Evolutionary conservation across 2,329 filamentous ascomycete genomes (phyloP).

Genomic region (Coniella vitis): DNA sequence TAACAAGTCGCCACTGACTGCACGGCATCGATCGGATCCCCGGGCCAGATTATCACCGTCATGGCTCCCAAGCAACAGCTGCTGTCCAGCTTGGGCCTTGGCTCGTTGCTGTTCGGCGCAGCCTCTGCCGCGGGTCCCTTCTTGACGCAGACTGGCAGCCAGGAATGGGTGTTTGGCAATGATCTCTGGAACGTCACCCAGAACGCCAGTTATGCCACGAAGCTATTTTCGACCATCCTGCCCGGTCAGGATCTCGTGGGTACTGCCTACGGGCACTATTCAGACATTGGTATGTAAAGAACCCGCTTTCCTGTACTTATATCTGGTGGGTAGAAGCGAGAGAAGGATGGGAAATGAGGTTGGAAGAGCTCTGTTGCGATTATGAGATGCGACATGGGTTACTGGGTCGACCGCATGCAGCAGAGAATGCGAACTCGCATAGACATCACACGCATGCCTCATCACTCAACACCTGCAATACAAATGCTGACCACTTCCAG

Average conservation of each 20-base stretch:
- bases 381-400: too few relatives aligned
- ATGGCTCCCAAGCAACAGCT: neutral
- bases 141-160: constrained; percentile 21
- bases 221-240: constrained; percentile 17
- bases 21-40: too few relatives aligned
- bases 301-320: neutral
- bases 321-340: too few relatives aligned
- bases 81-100: neutral
- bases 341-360: too few relatives aligned
- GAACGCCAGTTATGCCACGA: constrained; percentile 19
- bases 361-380: too few relatives aligned
- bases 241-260: constrained; percentile 25
- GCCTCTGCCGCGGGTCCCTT: constrained; percentile 18
- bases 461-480: neutral
- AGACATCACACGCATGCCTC: too few relatives aligned
- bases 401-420: too few relatives aligned
- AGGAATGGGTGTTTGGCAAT: constrained; percentile 27
- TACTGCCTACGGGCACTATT: constrained; percentile 26
- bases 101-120: neutral
- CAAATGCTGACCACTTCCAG: constrained; percentile 20
- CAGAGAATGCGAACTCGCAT: too few relatives aligned
- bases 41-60: neutral
- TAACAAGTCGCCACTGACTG: too few relatives aligned
- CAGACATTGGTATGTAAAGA: constrained; percentile 22
- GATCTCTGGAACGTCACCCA: constrained; percentile 23